Evolutionary conservation across 2,329 filamentous ascomycete genomes (phyloP).

Genomic region (Fusarium nodosum): DNA sequence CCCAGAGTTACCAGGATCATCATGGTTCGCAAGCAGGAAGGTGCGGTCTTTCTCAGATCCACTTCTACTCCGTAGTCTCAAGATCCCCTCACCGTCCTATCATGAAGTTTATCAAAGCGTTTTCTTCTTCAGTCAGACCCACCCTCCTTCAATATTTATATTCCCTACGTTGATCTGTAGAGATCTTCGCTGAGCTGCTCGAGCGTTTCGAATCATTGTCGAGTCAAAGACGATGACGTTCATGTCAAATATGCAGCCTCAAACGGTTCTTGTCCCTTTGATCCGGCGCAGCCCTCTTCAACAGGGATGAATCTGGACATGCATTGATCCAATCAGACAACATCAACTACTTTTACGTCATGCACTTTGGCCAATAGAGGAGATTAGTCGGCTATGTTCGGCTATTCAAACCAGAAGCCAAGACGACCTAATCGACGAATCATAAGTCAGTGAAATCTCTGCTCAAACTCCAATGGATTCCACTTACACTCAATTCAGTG

Average conservation of each 20-base stretch:
- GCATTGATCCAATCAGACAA: slow-evolving; percentile 38
- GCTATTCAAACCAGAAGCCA: slow-evolving; percentile 27
- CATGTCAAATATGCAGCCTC: slow-evolving; percentile 10
- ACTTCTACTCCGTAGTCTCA: slow-evolving; percentile 27
- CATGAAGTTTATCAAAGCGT: slow-evolving; percentile 40
- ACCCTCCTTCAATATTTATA: slow-evolving; percentile 19
- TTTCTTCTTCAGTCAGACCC: slow-evolving; percentile 16
- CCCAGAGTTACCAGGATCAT: slow-evolving; percentile 35
- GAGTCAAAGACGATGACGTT: slow-evolving; percentile 14
- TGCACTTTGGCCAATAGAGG: slow-evolving; percentile 38
- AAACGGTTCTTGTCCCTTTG: slow-evolving; percentile 38
- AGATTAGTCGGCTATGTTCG: slow-evolving; percentile 49
- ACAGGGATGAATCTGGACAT: slow-evolving; percentile 41
- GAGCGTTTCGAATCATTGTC: slow-evolving; percentile 21
- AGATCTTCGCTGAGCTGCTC: neutral
- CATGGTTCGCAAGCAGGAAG: slow-evolving; percentile 36
- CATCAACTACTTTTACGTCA: neutral
- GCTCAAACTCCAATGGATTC: slow-evolving; percentile 42
- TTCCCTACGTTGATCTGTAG: neutral
- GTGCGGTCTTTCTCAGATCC: slow-evolving; percentile 27
- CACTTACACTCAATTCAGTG: slow-evolving; percentile 36
- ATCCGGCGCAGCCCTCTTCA: slow-evolving; percentile 37
- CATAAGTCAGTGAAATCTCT: slow-evolving; percentile 46
- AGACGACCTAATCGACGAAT: slow-evolving; percentile 37
- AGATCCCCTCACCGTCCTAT: slow-evolving; percentile 25